Percentiles rank a stretch among this genome's conserved stretches.
Conservation (phyloP, 805 yeast species). For the Teunomyces gatunensis region DNA sequence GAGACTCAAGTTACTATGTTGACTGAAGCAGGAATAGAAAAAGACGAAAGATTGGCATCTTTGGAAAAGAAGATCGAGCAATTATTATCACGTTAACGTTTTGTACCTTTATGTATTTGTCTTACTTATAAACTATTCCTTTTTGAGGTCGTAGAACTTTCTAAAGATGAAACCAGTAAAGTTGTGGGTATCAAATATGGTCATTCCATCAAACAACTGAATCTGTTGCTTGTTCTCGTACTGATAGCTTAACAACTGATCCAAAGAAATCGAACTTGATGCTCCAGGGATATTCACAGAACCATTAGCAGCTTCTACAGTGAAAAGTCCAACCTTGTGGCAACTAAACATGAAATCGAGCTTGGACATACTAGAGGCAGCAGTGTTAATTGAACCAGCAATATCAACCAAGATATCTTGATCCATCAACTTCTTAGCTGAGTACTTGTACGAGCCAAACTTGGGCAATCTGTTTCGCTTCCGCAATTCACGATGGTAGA, state of each 20-base stretch:
- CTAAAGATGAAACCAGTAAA: slow-evolving; percentile 68
- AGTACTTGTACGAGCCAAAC: slow-evolving; percentile 76
- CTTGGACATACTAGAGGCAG: slow-evolving; percentile 54
- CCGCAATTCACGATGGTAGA: slow-evolving; percentile 68
- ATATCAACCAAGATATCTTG: slow-evolving; percentile 63
- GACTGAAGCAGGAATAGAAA: slow-evolving; percentile 53
- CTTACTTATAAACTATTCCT: slow-evolving; percentile 3
- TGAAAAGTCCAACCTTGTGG: slow-evolving; percentile 68
- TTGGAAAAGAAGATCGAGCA: slow-evolving; percentile 63
- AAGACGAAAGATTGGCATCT: slow-evolving; percentile 57
- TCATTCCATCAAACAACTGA: slow-evolving; percentile 64
- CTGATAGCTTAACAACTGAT: slow-evolving; percentile 69
- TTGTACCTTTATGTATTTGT: slow-evolving; percentile 1
- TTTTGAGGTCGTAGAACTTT: slow-evolving; percentile 62
- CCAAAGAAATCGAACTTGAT: slow-evolving; percentile 58
- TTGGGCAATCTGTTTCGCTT: slow-evolving; percentile 64
- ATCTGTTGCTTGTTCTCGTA: slow-evolving; percentile 60
- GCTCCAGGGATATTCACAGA: slow-evolving; percentile 64
- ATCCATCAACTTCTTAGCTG: slow-evolving; percentile 72
- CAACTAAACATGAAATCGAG: slow-evolving; percentile 74
- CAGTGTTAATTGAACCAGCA: slow-evolving; percentile 45
- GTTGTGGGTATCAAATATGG: slow-evolving; percentile 63
- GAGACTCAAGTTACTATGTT: slow-evolving; percentile 55
- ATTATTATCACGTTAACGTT: slow-evolving; percentile 31
- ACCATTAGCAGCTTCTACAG: slow-evolving; percentile 73